phyloP scores from a whole-genome alignment of 805 yeast genomes.

The Starmerella apis region DNA sequence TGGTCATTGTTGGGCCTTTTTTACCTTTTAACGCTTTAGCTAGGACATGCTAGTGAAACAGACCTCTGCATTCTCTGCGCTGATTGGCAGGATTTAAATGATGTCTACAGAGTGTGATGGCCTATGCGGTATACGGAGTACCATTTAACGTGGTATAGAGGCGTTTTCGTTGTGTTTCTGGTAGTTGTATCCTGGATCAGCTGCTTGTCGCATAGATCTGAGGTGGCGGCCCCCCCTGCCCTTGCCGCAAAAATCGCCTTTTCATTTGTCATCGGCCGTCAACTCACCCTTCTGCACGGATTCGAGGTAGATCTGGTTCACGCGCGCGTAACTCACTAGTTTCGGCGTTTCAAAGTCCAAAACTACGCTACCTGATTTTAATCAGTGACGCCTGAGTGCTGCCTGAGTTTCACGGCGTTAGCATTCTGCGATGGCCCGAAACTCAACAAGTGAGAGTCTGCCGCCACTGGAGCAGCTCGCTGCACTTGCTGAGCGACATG shows the following conservation, averaged over 20 bases:
- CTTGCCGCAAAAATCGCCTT: not conserved
- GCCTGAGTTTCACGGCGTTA: not conserved
- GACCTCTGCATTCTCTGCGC: no score
- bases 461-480: slow-evolving; percentile 17
- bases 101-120: no score
- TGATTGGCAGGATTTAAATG: no score
- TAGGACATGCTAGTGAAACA: not conserved
- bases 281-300: slow-evolving; percentile 9
- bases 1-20: not conserved
- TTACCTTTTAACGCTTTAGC: not conserved
- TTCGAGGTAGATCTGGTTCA: not conserved
- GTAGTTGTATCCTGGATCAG: not conserved
- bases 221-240: slow-evolving; percentile 8
- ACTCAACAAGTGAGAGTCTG: not conserved
- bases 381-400: not conserved
- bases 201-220: not conserved
- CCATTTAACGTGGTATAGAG: not conserved
- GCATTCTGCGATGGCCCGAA: slow-evolving; percentile 8
- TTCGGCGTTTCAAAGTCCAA: not conserved
- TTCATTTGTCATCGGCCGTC: slow-evolving; percentile 10
- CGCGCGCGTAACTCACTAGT: slow-evolving; percentile 8
- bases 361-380: not conserved
- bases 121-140: no score
- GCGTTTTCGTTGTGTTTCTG: not conserved
- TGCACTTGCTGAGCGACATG: slow-evolving; percentile 28